These are phyloP conservation scores for Jacaranda mimosifolia DNA, from an alignment of 257 asterid species.

Conservation along the genomic window DNA sequence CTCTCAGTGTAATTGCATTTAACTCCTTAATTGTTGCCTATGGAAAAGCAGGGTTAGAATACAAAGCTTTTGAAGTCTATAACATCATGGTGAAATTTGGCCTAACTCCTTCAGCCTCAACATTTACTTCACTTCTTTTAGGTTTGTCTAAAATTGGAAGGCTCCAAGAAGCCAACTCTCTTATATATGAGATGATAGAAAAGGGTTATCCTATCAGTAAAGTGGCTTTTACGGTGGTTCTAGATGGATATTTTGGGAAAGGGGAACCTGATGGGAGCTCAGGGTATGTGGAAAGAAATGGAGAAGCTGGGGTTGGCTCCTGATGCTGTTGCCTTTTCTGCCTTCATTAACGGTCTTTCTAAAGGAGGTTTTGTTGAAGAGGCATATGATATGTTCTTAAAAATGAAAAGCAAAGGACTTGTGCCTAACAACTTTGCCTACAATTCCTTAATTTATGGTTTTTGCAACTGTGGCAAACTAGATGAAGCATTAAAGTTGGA, in stretches of 20 bases:
- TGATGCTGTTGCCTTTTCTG: conserved; percentile 92
- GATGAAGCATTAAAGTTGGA: conserved; percentile 71
- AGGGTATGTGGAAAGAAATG: conserved; percentile 83
- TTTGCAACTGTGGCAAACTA: conserved; percentile 66
- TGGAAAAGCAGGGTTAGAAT: conserved; percentile 70
- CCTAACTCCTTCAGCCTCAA: conserved; percentile 80
- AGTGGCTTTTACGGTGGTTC: conserved; percentile 76
- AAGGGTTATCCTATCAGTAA: conserved; percentile 66
- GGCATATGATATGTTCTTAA: conserved; percentile 55
- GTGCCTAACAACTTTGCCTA: conserved; percentile 85
- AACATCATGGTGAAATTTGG: conserved; percentile 67
- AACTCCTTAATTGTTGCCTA: conserved; percentile 82
- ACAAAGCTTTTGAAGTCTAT: conserved; percentile 76
- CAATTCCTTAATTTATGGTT: conserved; percentile 85
- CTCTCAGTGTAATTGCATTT: conserved; percentile 72
- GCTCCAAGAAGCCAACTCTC: conserved; percentile 69
- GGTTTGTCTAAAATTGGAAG: conserved; percentile 72
- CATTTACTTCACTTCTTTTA: conserved; percentile 73
- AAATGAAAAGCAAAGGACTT: conserved; percentile 69
- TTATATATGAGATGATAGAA: conserved; percentile 71
- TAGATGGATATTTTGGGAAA: conserved; percentile 77
- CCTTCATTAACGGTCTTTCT: conserved; percentile 79
- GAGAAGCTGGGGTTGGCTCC: conserved; percentile 74
- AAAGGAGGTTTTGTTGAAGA: conserved; percentile 72
- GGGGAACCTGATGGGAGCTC: conserved; percentile 82